Evolutionary conservation across 208 protist species (phyloP), one percentile per base, ranked within the genome.

Genomic region (Crithidia thermophila): DNA sequence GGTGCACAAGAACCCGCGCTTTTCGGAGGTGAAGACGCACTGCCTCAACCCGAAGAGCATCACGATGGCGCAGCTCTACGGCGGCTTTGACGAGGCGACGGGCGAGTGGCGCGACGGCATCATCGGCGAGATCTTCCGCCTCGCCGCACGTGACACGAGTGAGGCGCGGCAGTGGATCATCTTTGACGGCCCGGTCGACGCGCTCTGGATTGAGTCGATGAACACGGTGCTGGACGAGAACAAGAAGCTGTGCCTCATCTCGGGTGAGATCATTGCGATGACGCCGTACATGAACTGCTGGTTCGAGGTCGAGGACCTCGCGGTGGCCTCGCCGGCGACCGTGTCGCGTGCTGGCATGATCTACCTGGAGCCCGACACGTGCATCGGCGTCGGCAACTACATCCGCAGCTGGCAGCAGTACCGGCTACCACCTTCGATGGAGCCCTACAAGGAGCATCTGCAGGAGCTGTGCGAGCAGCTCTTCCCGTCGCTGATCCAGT

Each of bases 331-430:
- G 25, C 98, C 98, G 2, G 98, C 98, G 25, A 99, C 98, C 18
- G 98, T 99, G 37, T 98, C 93, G 10, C 91, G 98, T 43, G 98
- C 98, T 20, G 98, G 98, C 64, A 99, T 99, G 98, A 97, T 99
- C 62, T 99, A 98, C 84, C 95, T 99, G 74, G 95, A 99, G 78
- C 97, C 98, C 27, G 67, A 84, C 39, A 91, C 75, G 56, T 97
- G 89, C 70, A 81, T 97, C 30, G 92, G 92, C 37, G 90, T 94
- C 37, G 67, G 70, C 42, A 93, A 82, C 61, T 90, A 93, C 67
- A 85, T 94, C 30, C 74, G 63, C 18, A 95, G 85, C 72, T 98
- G 91, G 90, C 79, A 84, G 50, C 80, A 90, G 77, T 84, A 97
- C 75, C 70, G 82, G 28, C 82, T 98, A 20, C 94, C 94, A 0